phyloP scores from a whole-genome alignment of 1,284 basidiomycete species.

The Kalmanozyma brasiliensis region DNA sequence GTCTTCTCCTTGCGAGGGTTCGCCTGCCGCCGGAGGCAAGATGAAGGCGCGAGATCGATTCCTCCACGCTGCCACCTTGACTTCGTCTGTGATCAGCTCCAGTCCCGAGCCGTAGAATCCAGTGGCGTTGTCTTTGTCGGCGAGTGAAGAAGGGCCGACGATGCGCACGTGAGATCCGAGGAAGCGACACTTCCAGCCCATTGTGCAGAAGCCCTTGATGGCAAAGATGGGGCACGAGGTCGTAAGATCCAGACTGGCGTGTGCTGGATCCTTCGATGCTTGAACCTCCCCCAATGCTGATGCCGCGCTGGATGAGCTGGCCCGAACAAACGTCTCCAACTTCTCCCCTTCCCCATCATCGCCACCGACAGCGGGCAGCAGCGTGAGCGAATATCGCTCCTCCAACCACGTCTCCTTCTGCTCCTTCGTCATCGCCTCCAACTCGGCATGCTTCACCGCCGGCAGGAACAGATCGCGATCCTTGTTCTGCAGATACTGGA shows the following conservation, averaged over 20 bases:
- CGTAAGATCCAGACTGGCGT: slow-evolving; percentile 73
- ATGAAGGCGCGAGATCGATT: slow-evolving; percentile 26
- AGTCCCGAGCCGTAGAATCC: slow-evolving; percentile 56
- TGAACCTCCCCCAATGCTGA: not conserved
- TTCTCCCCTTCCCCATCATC: slow-evolving; percentile 1
- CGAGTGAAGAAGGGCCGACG: slow-evolving; percentile 36
- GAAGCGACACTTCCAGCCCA: slow-evolving; percentile 90
- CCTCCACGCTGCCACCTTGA: slow-evolving; percentile 70
- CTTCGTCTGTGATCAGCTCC: slow-evolving; percentile 72
- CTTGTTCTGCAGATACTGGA: slow-evolving; percentile 80
- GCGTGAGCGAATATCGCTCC: slow-evolving; percentile 36
- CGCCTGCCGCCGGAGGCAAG: no score
- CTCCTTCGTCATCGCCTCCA: slow-evolving; percentile 10
- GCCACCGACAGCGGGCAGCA: slow-evolving; percentile 5
- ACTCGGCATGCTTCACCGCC: slow-evolving; percentile 29
- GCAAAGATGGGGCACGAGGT: slow-evolving; percentile 77
- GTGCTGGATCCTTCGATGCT: slow-evolving; percentile 41
- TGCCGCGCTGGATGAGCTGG: slow-evolving; percentile 66
- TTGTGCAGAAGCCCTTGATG: slow-evolving; percentile 82
- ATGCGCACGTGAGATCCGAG: slow-evolving; percentile 76
- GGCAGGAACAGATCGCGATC: slow-evolving; percentile 75
- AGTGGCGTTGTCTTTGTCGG: not conserved
- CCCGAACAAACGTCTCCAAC: slow-evolving; percentile 20
- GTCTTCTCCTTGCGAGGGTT: slow-evolving; percentile 66
- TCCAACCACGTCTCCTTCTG: slow-evolving; percentile 37